These are phyloP conservation scores for Thinopyrum obtusiflorum DNA, from an alignment of 202 grass and related monocot species.

Conservation along the genomic window DNA sequence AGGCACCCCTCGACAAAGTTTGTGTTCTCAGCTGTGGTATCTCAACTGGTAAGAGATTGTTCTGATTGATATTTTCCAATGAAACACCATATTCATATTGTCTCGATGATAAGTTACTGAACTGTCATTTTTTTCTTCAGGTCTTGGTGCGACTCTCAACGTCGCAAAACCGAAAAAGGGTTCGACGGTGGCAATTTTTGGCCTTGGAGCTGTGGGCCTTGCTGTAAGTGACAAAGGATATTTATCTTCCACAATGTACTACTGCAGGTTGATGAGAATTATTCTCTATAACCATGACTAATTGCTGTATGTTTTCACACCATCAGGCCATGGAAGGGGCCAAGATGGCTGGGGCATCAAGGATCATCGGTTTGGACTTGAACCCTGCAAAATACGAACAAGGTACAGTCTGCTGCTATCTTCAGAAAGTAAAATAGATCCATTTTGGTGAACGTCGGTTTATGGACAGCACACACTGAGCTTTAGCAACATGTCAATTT, in stretches of 20 bases:
- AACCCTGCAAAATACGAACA: constrained; percentile 5
- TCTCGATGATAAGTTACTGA: not conserved
- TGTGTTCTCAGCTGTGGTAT: constrained; percentile 52
- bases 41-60: constrained; percentile 34
- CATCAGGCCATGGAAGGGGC: constrained; percentile 4
- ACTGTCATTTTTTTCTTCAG: not conserved
- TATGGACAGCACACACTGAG: not conserved
- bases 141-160: not conserved
- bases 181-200: not conserved
- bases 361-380: not conserved
- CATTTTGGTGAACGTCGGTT: not conserved
- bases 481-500: not conserved
- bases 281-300: not conserved
- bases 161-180: constrained; percentile 8
- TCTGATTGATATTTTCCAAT: not conserved
- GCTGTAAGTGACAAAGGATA: not conserved
- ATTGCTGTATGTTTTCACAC: not conserved
- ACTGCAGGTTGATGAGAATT: not conserved
- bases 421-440: not conserved
- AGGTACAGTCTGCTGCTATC: not conserved
- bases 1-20: constrained; percentile 45
- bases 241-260: not conserved
- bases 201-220: not conserved
- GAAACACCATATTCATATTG: too few relatives aligned
- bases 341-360: not conserved